Evolutionary conservation across 306 rosid species (phyloP).

Genomic region (Castanospermum australe): DNA sequence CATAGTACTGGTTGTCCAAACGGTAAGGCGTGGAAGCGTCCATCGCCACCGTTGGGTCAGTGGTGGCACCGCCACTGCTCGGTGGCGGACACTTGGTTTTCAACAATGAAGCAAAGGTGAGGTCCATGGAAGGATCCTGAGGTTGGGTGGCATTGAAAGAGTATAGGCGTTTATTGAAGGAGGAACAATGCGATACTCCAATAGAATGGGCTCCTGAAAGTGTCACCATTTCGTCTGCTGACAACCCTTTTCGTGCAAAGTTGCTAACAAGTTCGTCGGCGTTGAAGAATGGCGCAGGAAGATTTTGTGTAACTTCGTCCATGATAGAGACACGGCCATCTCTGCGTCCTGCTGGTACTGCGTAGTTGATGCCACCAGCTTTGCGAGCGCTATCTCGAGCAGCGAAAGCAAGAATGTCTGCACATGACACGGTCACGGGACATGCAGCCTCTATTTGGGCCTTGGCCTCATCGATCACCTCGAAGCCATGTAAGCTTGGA

Average conservation of each 20-base stretch:
- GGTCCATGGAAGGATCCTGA: constrained; percentile 23
- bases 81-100: constrained; percentile 23
- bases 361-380: constrained; percentile 23
- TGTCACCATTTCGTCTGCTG: constrained; percentile 29
- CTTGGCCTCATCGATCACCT: constrained; percentile 17
- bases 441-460: constrained; percentile 11
- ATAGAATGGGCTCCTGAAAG: constrained; percentile 31
- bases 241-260: constrained; percentile 9
- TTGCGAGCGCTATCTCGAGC: constrained; percentile 20
- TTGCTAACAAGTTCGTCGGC: not conserved
- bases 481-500: constrained; percentile 30
- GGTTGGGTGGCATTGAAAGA: constrained; percentile 3
- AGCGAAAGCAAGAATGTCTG: constrained; percentile 33
- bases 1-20: constrained; percentile 26
- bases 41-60: constrained; percentile 2
- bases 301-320: constrained; percentile 11
- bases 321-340: constrained; percentile 26
- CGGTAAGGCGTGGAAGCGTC: constrained; percentile 22
- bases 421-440: constrained; percentile 27
- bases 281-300: not conserved
- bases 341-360: constrained; percentile 27
- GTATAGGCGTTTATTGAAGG: constrained; percentile 13
- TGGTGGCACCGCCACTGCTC: not conserved
- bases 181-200: constrained; percentile 19
- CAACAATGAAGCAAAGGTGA: constrained; percentile 15